Base-by-base conservation (phyloP, 192 early-diverging fungal genomes). In the Dimargaris cristalligena region DNA sequence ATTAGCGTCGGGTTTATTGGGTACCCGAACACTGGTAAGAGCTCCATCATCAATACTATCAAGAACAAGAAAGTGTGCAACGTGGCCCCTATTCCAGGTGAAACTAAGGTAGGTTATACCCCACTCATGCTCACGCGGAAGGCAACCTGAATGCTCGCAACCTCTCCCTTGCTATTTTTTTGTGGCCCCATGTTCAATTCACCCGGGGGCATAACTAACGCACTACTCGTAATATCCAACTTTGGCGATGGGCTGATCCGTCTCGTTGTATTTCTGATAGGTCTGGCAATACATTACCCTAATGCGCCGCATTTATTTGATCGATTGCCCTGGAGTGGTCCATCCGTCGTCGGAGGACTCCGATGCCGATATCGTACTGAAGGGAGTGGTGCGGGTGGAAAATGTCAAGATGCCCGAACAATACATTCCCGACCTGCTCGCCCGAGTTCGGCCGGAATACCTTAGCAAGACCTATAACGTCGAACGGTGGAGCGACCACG, bases 211-310 rank as follows among this genome's bases (percentile, higher is more conserved):
- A n/a, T n/a, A n/a, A n/a, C n/a, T n/a, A n/a, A n/a, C n/a, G n/a
- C n/a, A n/a, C n/a, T n/a, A n/a, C n/a, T n/a, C n/a, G n/a, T n/a
- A n/a, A n/a, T n/a, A n/a, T n/a, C n/a, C n/a, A n/a, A n/a, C n/a
- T n/a, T n/a, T n/a, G n/a, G n/a, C n/a, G n/a, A n/a, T n/a, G n/a
- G n/a, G n/a, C n/a, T n/a, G n/a, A n/a, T n/a, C n/a, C n/a, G n/a
- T n/a, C n/a, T n/a, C n/a, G n/a, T n/a, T n/a, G n/a, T n/a, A n/a
- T n/a, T n/a, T n/a, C 38, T 16, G 6, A 41, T 76, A 87, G 70
- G 87, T 94, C 59, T 99, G 96, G 96, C 96, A 97, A 75, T 99
- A 99, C 71, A 94, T 99, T 38, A 96, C 94, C 16, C 78, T 99
- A 64, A 99, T 93, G 80, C 91, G 91, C 62, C 85, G 89, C 56